A percentile compares a stretch with the other conserved stretches of the same genome.
Evolutionary conservation across 176 grass and related monocot genomes (phyloP).

Genomic region (Secale cereale): DNA sequence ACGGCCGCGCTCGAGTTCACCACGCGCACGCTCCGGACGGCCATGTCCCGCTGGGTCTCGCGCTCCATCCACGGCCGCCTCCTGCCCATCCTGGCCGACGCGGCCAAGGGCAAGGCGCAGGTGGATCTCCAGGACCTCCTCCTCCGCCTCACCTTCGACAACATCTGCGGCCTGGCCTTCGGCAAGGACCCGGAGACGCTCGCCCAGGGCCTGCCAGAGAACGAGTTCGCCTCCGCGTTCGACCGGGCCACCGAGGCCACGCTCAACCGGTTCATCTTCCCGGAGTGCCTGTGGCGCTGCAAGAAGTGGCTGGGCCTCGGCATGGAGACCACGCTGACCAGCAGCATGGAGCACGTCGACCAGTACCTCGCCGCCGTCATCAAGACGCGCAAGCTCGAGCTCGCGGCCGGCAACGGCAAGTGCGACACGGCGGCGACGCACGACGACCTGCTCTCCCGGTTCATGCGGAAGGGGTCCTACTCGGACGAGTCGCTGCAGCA

Average conservation of each 20-base stretch:
- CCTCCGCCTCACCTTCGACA: constrained; percentile 91
- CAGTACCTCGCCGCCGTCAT: constrained; percentile 86
- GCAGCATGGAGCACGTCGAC: constrained; percentile 83
- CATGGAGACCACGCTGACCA: constrained; percentile 74
- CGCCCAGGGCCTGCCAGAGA: constrained; percentile 66
- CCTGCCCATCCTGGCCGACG: constrained; percentile 67
- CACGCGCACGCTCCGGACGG: constrained; percentile 74
- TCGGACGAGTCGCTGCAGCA: constrained; percentile 84
- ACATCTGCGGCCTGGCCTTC: constrained; percentile 92
- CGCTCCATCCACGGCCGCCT: constrained; percentile 79
- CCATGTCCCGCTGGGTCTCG: constrained; percentile 86
- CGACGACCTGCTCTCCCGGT: constrained; percentile 90
- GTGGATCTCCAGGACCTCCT: constrained; percentile 95
- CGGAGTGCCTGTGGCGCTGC: constrained; percentile 82
- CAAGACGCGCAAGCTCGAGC: constrained; percentile 81
- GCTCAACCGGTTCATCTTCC: constrained; percentile 87
- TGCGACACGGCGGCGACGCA: constrained; percentile 27
- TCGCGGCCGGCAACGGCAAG: neutral
- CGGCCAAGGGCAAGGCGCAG: neutral
- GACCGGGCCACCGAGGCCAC: constrained; percentile 89
- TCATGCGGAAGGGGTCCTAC: constrained; percentile 90
- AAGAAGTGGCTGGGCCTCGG: constrained; percentile 88
- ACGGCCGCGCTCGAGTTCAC: constrained; percentile 94
- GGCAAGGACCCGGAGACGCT: constrained; percentile 94
- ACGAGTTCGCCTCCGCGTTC: constrained; percentile 81